Evolutionary conservation across 805 yeast species (phyloP).

Genomic region (Monosporozyma siamensis): DNA sequence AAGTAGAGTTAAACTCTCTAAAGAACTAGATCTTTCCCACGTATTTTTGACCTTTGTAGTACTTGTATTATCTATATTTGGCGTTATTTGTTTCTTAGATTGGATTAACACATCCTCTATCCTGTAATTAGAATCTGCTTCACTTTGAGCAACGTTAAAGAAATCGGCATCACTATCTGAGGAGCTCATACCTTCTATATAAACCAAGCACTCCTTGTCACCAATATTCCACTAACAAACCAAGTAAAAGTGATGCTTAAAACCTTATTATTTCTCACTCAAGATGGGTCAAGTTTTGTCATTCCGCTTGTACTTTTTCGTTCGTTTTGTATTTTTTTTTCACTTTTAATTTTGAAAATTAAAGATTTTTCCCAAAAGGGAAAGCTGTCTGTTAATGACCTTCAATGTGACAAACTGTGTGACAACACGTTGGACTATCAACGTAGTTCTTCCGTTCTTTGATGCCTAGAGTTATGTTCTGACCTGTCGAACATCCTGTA

Average conservation of each 20-base stretch:
- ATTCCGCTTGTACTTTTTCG: too few species aligned
- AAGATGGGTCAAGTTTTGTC: too few species aligned
- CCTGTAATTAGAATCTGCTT: neutral
- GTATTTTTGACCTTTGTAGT: neutral
- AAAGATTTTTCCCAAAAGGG: neutral
- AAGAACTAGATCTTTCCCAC: neutral
- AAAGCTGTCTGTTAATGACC: too few species aligned
- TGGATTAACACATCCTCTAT: neutral
- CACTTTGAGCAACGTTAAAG: constrained; percentile 1
- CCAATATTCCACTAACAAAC: too few species aligned
- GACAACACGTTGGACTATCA: too few species aligned
- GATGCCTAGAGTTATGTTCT: too few species aligned
- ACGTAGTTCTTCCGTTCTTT: too few species aligned
- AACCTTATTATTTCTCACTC: too few species aligned
- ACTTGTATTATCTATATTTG: neutral
- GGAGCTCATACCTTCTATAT: constrained; percentile 2
- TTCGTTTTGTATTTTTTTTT: neutral
- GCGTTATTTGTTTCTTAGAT: neutral
- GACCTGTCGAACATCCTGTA: too few species aligned
- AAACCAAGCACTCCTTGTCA: too few species aligned
- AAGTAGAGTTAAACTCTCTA: neutral
- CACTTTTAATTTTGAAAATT: neutral
- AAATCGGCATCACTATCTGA: constrained; percentile 4
- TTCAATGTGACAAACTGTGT: too few species aligned
- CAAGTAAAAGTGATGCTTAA: too few species aligned